Evolutionary conservation across 352 stramenopile species (phyloP).

Genomic region (Blastocystis sp.): DNA sequence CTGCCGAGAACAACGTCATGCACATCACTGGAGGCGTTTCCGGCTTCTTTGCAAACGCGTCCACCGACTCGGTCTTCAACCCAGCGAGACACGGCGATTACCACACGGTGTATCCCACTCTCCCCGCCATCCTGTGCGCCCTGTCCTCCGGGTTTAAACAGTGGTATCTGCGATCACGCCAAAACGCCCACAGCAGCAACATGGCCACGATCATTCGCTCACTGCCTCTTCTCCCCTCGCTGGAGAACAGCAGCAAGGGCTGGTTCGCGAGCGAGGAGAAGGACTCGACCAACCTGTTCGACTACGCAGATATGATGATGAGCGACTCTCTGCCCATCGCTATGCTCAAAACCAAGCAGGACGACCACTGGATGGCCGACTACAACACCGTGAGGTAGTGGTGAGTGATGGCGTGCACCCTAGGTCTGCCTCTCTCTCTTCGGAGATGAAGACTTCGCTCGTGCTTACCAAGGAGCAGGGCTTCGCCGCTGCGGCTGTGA

Average conservation of each 20-base stretch:
- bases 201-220: constrained; percentile 12
- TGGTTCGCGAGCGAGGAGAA: neutral
- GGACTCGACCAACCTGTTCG: constrained; percentile 15
- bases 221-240: constrained; percentile 9
- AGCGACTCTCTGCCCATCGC: neutral
- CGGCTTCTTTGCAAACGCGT: constrained; percentile 53
- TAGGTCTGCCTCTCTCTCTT: neutral
- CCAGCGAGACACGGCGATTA: neutral
- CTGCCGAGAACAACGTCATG: constrained; percentile 49
- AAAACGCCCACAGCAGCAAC: neutral
- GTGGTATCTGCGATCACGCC: neutral
- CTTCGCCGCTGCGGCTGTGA: constrained; percentile 1
- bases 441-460: constrained; percentile 34
- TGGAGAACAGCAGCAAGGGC: neutral
- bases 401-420: neutral
- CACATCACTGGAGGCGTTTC: constrained; percentile 28
- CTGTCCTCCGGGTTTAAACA: constrained; percentile 46
- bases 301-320: constrained; percentile 27
- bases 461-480: constrained; percentile 22
- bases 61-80: constrained; percentile 51
- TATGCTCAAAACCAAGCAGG: neutral
- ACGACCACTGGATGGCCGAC: neutral
- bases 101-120: constrained; percentile 25
- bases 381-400: constrained; percentile 3
- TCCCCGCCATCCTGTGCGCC: constrained; percentile 21